These are phyloP conservation scores for Panicum virgatum DNA, from an alignment of 202 grass and related monocot genomes.

Conservation along the genomic window DNA sequence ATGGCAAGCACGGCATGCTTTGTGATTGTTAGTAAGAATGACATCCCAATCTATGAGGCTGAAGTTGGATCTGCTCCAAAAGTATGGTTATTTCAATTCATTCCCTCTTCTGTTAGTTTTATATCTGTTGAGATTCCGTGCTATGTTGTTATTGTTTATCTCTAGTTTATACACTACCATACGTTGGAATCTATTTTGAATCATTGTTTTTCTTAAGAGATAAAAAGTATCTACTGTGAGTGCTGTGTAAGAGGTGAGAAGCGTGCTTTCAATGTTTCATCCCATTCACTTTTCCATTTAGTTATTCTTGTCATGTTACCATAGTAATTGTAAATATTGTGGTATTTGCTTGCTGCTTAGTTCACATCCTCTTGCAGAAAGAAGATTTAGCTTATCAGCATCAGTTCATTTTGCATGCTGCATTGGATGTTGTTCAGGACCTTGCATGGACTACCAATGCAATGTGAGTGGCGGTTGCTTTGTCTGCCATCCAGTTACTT, in stretches of 20 bases:
- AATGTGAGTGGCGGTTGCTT: conserved; percentile 50
- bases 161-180: neutral
- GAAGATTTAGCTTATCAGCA: conserved; percentile 76
- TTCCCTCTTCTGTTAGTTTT: neutral
- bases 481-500: conserved; percentile 10
- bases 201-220: neutral
- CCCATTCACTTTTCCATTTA: neutral
- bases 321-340: neutral
- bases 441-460: conserved; percentile 74
- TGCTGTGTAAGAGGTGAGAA: neutral
- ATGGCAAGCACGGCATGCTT: conserved; percentile 79
- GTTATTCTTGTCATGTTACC: neutral
- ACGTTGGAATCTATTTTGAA: neutral
- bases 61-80: conserved; percentile 75
- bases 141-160: neutral
- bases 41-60: conserved; percentile 84
- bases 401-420: conserved; percentile 84
- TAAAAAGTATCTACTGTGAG: neutral
- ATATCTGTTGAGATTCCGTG: neutral
- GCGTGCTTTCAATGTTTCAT: neutral
- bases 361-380: no score
- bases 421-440: conserved; percentile 85
- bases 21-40: conserved; percentile 71
- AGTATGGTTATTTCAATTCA: conserved; percentile 30
- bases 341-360: neutral